A percentile compares a stretch with the other conserved stretches of the same genome.
Evolutionary conservation across 257 asterid genomes (phyloP).

Genomic region (Pogostemon cablin): DNA sequence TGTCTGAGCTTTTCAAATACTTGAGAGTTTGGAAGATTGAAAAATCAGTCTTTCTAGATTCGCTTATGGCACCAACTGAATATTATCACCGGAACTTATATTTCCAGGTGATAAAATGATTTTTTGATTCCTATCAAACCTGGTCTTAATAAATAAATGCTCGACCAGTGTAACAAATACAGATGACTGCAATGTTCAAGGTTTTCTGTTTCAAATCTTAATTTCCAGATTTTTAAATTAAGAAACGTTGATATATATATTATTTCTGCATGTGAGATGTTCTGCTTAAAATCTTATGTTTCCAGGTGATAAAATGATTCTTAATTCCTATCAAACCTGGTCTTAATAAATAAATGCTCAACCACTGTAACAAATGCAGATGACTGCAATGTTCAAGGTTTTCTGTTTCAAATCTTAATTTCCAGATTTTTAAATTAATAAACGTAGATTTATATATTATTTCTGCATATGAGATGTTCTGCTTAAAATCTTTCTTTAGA

Average conservation of each 20-base stretch:
- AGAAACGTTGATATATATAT: background rate
- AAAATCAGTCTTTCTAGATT: conserved; percentile 64
- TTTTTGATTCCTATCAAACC: conserved; percentile 15
- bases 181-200: conserved; percentile 6
- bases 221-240: conserved; percentile 11
- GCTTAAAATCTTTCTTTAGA: conserved; percentile 4
- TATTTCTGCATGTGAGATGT: background rate
- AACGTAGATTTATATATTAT: background rate
- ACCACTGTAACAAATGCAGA: background rate
- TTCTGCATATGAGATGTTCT: conserved; percentile 12
- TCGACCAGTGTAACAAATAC: background rate
- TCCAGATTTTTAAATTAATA: conserved; percentile 1
- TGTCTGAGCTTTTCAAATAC: conserved; percentile 81
- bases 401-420: conserved; percentile 8
- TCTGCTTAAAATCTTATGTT: conserved; percentile 47
- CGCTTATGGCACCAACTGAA: conserved; percentile 96
- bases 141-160: conserved; percentile 2
- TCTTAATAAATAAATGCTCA: background rate
- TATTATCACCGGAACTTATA: conserved; percentile 77
- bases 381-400: conserved; percentile 4
- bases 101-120: conserved; percentile 70
- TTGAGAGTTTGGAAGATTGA: conserved; percentile 83
- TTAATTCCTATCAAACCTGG: conserved; percentile 5
- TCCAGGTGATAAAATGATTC: conserved; percentile 64
- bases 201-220: conserved; percentile 6